Percentiles rank a stretch among this genome's conserved stretches.
Evolutionary conservation across 192 early-diverging fungal genomes (phyloP).

Genomic region (Chytriomyces confervae): DNA sequence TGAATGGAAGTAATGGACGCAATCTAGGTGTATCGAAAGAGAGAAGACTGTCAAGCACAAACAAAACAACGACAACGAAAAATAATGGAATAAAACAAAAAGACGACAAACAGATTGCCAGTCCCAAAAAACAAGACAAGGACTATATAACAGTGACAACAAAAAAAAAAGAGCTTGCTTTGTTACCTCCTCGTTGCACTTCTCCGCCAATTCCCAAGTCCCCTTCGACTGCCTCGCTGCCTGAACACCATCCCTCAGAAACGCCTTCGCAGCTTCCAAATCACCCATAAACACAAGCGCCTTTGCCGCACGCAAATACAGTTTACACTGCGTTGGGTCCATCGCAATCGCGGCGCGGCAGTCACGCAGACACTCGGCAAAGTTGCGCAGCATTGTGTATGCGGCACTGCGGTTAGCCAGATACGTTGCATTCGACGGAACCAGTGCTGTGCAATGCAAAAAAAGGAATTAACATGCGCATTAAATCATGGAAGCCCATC

Average conservation of each 20-base stretch:
- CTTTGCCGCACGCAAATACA: constrained; percentile 73
- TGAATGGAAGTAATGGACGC: constrained; percentile 1
- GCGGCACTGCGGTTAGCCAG: constrained; percentile 84
- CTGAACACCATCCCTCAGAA: constrained; percentile 21
- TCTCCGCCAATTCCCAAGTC: constrained; percentile 15
- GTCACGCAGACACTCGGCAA: constrained; percentile 66
- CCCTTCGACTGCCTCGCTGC: not conserved
- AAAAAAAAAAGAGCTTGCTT: no score
- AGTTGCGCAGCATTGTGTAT: constrained; percentile 69
- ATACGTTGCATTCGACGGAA: constrained; percentile 66
- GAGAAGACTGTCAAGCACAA: no score
- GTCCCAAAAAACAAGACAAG: no score
- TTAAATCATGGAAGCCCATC: constrained; percentile 21
- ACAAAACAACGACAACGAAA: no score
- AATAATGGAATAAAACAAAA: no score
- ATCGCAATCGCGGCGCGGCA: constrained; percentile 62
- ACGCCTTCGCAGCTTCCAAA: constrained; percentile 58
- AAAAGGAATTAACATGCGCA: not conserved
- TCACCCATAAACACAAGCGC: constrained; percentile 74
- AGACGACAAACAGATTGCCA: no score
- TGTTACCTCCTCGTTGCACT: constrained; percentile 18
- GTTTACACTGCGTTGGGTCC: constrained; percentile 69
- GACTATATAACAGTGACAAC: no score
- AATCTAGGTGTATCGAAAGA: no score
- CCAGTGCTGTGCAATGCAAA: constrained; percentile 48